Evolutionary conservation across 2,329 filamentous ascomycete genomes (phyloP).

Genomic region (Monilinia polystroma): DNA sequence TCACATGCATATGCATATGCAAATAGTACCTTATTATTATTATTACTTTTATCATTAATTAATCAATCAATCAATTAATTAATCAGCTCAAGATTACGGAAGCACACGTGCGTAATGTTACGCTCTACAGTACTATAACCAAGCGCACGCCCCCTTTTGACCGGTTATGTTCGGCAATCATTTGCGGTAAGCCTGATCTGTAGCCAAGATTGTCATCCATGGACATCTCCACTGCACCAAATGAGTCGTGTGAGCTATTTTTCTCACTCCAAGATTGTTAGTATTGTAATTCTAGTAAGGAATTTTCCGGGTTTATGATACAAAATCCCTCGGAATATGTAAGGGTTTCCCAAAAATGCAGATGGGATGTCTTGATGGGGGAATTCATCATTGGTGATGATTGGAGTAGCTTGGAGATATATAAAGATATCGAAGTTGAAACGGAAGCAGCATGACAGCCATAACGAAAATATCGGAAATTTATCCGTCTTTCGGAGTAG

Average conservation of each 20-base stretch:
- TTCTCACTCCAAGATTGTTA: background rate
- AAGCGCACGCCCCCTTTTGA: constrained; percentile 2
- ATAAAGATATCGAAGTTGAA: background rate
- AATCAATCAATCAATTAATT: background rate
- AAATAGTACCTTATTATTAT: too few relatives aligned
- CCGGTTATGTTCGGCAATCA: constrained; percentile 15
- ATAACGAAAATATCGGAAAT: background rate
- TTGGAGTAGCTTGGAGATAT: background rate
- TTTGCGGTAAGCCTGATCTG: background rate
- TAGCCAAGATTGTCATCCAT: background rate
- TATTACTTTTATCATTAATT: background rate
- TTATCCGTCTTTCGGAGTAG: background rate
- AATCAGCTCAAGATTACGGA: constrained; percentile 1
- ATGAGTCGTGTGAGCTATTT: constrained; percentile 16
- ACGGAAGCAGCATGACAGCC: background rate
- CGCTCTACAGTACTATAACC: too few relatives aligned
- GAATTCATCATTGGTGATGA: background rate
- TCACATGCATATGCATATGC: constrained; percentile 2
- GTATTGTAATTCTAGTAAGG: background rate
- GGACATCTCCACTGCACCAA: background rate
- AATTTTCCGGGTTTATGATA: background rate
- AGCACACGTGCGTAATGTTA: background rate
- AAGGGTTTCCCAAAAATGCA: background rate
- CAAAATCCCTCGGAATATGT: background rate
- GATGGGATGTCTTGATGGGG: background rate